Conservation (phyloP, 164 flowering plant species). For the Umbellularia californica region DNA sequence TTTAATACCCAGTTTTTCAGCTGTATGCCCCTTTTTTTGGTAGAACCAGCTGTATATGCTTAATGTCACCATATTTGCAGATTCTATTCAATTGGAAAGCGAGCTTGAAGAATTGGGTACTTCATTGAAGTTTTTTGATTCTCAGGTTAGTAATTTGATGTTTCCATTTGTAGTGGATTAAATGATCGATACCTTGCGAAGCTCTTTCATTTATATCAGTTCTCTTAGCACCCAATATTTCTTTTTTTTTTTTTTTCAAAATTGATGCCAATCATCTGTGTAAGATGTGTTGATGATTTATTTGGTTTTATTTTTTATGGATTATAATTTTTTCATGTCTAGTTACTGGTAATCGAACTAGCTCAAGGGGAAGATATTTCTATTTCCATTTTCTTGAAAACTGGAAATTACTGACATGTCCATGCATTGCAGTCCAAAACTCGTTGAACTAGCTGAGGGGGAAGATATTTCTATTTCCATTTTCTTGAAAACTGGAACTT, state of each 20-base stretch:
- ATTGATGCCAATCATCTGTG: background rate
- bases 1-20: background rate
- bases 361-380: background rate
- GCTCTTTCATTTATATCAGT: background rate
- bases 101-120: slow-evolving; percentile 41
- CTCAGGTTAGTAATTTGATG: slow-evolving; percentile 36
- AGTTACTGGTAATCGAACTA: background rate
- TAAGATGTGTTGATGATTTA: background rate
- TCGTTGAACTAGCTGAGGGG: background rate
- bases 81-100: slow-evolving; percentile 37
- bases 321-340: background rate
- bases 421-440: no score
- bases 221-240: background rate
- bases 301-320: background rate
- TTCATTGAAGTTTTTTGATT: slow-evolving; percentile 29
- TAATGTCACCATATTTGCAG: slow-evolving; percentile 25
- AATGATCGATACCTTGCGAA: background rate
- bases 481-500: background rate
- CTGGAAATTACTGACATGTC: background rate
- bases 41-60: background rate
- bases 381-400: background rate
- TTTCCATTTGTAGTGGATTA: background rate
- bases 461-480: background rate
- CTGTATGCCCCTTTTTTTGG: no score
- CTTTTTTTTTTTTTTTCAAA: background rate